phyloP scores from a whole-genome alignment of 768 basidiomycete genomes.

The Lyophyllum decastes region DNA sequence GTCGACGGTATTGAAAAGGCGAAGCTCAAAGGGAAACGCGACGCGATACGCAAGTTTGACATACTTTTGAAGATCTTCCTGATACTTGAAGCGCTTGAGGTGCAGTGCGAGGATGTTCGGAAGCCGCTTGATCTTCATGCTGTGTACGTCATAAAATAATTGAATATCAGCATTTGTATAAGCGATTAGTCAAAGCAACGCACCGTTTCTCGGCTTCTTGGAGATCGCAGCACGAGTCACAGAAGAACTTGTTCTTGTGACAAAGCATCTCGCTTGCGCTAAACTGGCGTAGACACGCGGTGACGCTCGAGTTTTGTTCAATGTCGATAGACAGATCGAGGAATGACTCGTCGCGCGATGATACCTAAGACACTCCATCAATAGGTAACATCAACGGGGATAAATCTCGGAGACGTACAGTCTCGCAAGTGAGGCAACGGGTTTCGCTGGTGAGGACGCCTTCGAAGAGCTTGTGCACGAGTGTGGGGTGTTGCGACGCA shows the following conservation, averaged over 20 bases:
- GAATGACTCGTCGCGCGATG: constrained; percentile 94
- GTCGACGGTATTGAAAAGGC: constrained; percentile 96
- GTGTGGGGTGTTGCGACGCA: constrained; percentile 58
- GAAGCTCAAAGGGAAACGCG: constrained; percentile 92
- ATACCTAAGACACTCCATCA: constrained; percentile 52
- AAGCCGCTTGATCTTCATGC: constrained; percentile 98
- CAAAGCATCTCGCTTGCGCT: constrained; percentile 98
- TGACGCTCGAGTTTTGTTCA: constrained; percentile 96
- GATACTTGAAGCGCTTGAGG: constrained; percentile 98
- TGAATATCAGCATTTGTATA: neutral
- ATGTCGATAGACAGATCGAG: constrained; percentile 99
- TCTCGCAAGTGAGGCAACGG: constrained; percentile 96
- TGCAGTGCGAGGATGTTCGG: constrained; percentile 96
- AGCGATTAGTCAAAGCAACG: constrained; percentile 23
- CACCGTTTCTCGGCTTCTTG: constrained; percentile 98
- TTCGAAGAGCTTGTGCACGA: constrained; percentile 92
- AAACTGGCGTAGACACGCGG: constrained; percentile 94
- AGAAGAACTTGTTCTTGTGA: constrained; percentile 98
- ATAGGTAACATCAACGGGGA: constrained; percentile 4
- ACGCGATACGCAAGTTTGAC: constrained; percentile 97
- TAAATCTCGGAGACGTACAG: constrained; percentile 49
- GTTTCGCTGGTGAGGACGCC: constrained; percentile 96
- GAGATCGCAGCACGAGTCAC: constrained; percentile 93
- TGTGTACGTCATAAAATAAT: constrained; percentile 30
- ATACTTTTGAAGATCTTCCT: constrained; percentile 87